phyloP scores from a whole-genome alignment of 768 basidiomycete species.

The Suillus paluster region DNA sequence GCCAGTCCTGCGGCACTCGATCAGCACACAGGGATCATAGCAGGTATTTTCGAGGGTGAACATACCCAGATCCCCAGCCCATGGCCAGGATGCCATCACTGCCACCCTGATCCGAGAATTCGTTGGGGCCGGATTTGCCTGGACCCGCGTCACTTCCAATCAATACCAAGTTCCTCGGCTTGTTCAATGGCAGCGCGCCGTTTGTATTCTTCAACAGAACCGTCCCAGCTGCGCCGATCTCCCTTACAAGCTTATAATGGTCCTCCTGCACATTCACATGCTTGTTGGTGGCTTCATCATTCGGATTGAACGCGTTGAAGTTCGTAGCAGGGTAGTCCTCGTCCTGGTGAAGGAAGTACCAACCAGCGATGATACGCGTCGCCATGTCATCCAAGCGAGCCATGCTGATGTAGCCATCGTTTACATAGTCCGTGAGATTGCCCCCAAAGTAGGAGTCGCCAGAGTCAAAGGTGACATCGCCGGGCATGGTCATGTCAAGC shows the following conservation, averaged over 20 bases:
- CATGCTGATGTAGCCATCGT: constrained; percentile 71
- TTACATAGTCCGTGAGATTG: constrained; percentile 69
- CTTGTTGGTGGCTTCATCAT: constrained; percentile 56
- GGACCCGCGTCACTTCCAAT: constrained; percentile 66
- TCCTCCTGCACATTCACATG: constrained; percentile 72
- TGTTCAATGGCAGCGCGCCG: constrained; percentile 57
- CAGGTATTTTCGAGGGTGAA: neutral
- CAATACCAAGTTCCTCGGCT: constrained; percentile 55
- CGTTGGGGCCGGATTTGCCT: constrained; percentile 63
- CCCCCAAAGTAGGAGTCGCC: constrained; percentile 63
- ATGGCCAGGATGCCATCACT: constrained; percentile 76
- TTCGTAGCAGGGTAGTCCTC: constrained; percentile 64
- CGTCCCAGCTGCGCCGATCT: constrained; percentile 74
- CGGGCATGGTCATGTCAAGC: constrained; percentile 79
- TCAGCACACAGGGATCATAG: neutral
- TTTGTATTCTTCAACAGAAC: constrained; percentile 77
- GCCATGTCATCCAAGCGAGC: constrained; percentile 81
- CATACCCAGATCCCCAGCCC: constrained; percentile 84
- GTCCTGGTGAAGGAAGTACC: constrained; percentile 66
- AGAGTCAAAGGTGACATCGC: constrained; percentile 55
- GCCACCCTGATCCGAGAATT: constrained; percentile 61
- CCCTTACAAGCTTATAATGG: constrained; percentile 67
- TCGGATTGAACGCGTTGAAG: constrained; percentile 68
- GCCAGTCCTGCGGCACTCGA: constrained; percentile 47
- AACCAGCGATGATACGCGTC: constrained; percentile 73